Evolutionary conservation across 345 rosid species (phyloP).

Genomic region (Mangifera indica): DNA sequence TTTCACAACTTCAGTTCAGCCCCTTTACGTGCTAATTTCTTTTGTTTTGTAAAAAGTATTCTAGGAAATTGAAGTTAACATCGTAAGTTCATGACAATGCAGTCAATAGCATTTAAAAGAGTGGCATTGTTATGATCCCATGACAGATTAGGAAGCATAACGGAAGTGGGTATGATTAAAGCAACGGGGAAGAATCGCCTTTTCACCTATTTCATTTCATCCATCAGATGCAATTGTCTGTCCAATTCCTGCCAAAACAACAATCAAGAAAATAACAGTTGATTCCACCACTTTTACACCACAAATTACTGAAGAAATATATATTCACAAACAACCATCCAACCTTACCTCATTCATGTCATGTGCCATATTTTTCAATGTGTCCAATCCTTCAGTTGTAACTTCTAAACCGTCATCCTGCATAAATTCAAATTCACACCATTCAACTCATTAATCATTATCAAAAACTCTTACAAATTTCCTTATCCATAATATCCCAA

Average conservation of each 20-base stretch:
- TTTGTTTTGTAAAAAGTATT: neutral
- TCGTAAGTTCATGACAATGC: neutral
- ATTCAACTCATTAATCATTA: neutral
- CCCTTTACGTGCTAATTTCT: too few relatives aligned
- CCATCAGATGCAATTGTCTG: slow-evolving; percentile 63
- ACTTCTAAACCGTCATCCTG: slow-evolving; percentile 72
- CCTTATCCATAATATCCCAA: neutral
- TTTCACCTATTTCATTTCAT: slow-evolving; percentile 75
- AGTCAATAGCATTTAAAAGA: neutral
- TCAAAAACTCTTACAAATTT: neutral
- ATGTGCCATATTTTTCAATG: slow-evolving; percentile 61
- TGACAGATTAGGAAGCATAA: neutral
- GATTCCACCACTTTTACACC: slow-evolving; percentile 3
- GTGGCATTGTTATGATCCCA: neutral
- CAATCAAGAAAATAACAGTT: neutral
- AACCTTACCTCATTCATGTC: slow-evolving; percentile 82
- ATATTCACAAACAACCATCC: slow-evolving; percentile 12
- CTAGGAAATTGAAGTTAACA: neutral
- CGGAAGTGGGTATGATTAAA: neutral
- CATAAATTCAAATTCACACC: neutral
- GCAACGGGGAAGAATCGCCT: slow-evolving; percentile 39
- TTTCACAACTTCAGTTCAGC: too few relatives aligned
- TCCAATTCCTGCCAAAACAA: slow-evolving; percentile 54
- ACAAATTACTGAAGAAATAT: neutral
- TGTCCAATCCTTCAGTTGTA: slow-evolving; percentile 69